A percentile compares a stretch with the other conserved stretches of the same genome.
These are phyloP conservation scores for Cyberlindnera euphorbiae DNA, from an alignment of 805 yeast genomes.

Conservation along the genomic window DNA sequence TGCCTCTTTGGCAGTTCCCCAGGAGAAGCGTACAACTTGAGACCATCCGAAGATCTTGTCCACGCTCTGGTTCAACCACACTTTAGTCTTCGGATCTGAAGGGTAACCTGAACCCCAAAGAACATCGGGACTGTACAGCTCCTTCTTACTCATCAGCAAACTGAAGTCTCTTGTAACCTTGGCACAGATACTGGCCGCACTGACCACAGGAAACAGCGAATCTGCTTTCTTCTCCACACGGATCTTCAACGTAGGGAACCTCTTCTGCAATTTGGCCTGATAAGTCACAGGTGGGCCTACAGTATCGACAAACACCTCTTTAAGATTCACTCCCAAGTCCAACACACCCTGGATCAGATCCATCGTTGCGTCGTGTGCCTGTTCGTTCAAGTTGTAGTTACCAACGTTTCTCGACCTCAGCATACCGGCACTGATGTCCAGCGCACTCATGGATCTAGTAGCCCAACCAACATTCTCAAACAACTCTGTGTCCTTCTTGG, in stretches of 20 bases:
- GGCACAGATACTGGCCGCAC: constrained; percentile 93
- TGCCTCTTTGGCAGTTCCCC: constrained; percentile 89
- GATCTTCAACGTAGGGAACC: constrained; percentile 67
- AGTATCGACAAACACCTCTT: constrained; percentile 84
- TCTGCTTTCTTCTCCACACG: constrained; percentile 95
- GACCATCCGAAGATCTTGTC: constrained; percentile 87
- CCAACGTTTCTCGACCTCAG: constrained; percentile 50
- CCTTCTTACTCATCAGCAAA: constrained; percentile 33
- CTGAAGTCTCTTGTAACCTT: constrained; percentile 88
- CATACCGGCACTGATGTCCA: constrained; percentile 89
- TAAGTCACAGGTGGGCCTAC: constrained; percentile 93
- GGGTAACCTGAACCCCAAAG: constrained; percentile 91
- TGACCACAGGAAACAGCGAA: constrained; percentile 83
- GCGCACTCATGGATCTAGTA: constrained; percentile 77
- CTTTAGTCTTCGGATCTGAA: constrained; percentile 80
- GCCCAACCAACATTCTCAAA: constrained; percentile 76
- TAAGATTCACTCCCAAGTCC: constrained; percentile 55
- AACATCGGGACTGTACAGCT: constrained; percentile 22
- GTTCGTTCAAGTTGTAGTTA: constrained; percentile 74
- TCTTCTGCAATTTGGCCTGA: constrained; percentile 62
- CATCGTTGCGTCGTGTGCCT: constrained; percentile 94
- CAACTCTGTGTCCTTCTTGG: constrained; percentile 40
- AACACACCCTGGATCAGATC: constrained; percentile 63
- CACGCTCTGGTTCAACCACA: constrained; percentile 61
- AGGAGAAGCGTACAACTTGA: constrained; percentile 70